These are phyloP conservation scores for Aspergillus luchuensis DNA, from an alignment of 2,329 filamentous ascomycete genomes.

Conservation along the genomic window DNA sequence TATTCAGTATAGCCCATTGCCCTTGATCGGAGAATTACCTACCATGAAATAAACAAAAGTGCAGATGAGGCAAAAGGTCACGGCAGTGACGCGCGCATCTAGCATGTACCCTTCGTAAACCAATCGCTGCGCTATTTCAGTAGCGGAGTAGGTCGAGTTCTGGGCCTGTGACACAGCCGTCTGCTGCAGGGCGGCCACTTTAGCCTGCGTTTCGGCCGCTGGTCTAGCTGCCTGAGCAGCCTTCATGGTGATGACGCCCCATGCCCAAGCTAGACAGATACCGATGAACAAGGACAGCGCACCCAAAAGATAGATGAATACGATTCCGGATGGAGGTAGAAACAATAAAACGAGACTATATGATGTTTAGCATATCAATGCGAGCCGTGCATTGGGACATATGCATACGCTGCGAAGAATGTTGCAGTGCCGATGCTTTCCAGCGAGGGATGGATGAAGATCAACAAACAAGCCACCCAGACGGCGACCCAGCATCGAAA, in stretches of 20 bases:
- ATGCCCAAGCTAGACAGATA: slow-evolving; percentile 53
- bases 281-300: slow-evolving; percentile 49
- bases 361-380: neutral
- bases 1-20: neutral
- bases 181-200: slow-evolving; percentile 38
- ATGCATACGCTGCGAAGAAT: slow-evolving; percentile 42
- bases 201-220: slow-evolving; percentile 39
- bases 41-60: slow-evolving; percentile 50
- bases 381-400: neutral
- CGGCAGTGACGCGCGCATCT: slow-evolving; percentile 47
- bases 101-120: slow-evolving; percentile 52
- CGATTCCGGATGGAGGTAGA: slow-evolving; percentile 50
- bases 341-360: slow-evolving; percentile 47
- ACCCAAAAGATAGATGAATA: slow-evolving; percentile 50
- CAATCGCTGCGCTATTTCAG: slow-evolving; percentile 39
- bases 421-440: slow-evolving; percentile 46
- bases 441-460: slow-evolving; percentile 51
- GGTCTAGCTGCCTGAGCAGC: slow-evolving; percentile 50
- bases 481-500: slow-evolving; percentile 51
- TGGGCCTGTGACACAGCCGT: slow-evolving; percentile 35
- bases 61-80: slow-evolving; percentile 43
- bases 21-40: neutral
- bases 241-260: slow-evolving; percentile 54
- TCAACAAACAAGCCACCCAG: slow-evolving; percentile 51
- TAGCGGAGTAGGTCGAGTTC: slow-evolving; percentile 29